Evolutionary conservation across 129 eudicot genomes (phyloP).

Genomic region (Helichrysum umbraculigerum): DNA sequence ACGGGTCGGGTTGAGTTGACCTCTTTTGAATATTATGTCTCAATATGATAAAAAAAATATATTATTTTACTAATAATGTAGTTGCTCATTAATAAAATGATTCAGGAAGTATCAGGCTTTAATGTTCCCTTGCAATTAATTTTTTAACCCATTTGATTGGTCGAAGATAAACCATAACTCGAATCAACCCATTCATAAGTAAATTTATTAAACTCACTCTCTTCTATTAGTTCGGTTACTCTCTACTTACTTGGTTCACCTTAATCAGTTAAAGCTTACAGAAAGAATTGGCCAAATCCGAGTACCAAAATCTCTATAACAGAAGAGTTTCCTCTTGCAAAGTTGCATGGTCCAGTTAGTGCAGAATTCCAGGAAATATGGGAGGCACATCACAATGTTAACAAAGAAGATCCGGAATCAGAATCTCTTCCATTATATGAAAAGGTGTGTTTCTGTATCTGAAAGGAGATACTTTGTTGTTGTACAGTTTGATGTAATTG

Average conservation of each 20-base stretch:
- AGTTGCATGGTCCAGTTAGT: conserved; percentile 66
- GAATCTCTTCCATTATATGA: conserved; percentile 63
- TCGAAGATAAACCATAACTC: not conserved
- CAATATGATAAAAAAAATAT: not conserved
- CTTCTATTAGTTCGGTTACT: not conserved
- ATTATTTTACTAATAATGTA: not conserved
- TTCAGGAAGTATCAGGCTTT: not conserved
- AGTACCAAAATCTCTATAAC: conserved; percentile 37
- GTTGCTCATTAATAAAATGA: not conserved
- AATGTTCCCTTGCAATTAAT: not conserved
- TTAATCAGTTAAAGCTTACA: conserved; percentile 61
- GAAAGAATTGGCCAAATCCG: conserved; percentile 36
- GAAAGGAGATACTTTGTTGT: not conserved
- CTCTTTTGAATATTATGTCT: not conserved
- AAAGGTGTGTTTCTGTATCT: conserved; percentile 54
- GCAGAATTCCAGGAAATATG: conserved; percentile 62
- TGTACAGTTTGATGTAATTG: conserved; percentile 12
- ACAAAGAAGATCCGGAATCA: conserved; percentile 40
- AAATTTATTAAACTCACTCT: not conserved
- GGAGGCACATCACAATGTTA: conserved; percentile 47
- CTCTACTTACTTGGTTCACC: conserved; percentile 10
- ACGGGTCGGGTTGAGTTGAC: not conserved
- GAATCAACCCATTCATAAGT: not conserved
- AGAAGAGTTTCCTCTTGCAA: conserved; percentile 80
- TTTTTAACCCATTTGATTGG: not conserved